Evolutionary conservation across 352 stramenopile species (phyloP).

Genomic region (Phytophthora boehmeriae): DNA sequence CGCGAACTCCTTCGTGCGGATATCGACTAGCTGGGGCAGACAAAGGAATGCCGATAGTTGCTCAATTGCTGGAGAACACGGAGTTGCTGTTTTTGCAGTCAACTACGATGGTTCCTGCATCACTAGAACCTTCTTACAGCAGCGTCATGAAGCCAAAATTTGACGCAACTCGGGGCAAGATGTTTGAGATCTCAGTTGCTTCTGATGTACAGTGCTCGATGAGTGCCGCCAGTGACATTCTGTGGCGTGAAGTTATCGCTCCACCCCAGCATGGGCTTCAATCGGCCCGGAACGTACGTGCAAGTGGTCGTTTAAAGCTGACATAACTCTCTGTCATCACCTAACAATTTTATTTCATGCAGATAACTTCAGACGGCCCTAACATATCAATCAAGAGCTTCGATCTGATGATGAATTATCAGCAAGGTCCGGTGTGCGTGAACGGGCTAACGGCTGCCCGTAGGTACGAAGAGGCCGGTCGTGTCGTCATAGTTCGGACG

Average conservation of each 20-base stretch:
- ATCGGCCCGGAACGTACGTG: no score
- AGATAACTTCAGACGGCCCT: no score
- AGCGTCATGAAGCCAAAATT: slow-evolving; percentile 8
- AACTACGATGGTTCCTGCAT: neutral
- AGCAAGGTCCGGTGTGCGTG: slow-evolving; percentile 1
- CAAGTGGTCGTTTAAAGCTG: no score
- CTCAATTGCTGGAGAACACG: slow-evolving; percentile 4
- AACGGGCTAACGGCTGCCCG: slow-evolving; percentile 20
- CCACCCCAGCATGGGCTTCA: no score
- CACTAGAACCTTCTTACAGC: neutral
- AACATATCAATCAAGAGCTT: no score
- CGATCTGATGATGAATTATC: no score
- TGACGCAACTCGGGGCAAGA: slow-evolving; percentile 13
- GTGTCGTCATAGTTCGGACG: slow-evolving; percentile 10
- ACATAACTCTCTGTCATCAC: no score
- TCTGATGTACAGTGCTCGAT: slow-evolving; percentile 16
- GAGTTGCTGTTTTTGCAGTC: slow-evolving; percentile 2
- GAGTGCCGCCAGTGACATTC: slow-evolving; percentile 4
- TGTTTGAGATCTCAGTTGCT: slow-evolving; percentile 15
- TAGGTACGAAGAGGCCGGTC: slow-evolving; percentile 1
- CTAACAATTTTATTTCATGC: no score
- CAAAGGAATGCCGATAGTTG: slow-evolving; percentile 5
- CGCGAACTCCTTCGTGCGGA: neutral
- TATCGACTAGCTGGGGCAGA: neutral
- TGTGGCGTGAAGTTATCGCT: slow-evolving; percentile 8